Percentiles rank a stretch among this genome's conserved stretches.
Conservation (phyloP, 768 basidiomycete genomes). For the Wakefieldia striispora region DNA sequence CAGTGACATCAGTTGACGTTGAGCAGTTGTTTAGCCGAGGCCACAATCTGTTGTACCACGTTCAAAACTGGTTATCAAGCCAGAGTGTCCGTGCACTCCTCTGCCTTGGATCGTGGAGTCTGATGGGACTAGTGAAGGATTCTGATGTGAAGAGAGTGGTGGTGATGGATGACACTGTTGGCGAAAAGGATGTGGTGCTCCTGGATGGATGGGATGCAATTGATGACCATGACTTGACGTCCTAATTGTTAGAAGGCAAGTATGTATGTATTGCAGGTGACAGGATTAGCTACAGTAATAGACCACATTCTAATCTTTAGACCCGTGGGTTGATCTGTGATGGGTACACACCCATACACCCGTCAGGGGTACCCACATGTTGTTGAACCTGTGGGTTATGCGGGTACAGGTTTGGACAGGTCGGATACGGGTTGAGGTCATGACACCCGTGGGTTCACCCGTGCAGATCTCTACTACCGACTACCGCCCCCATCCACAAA, state of each 20-base stretch:
- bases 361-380: neutral
- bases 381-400: neutral
- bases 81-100: slow-evolving; percentile 28
- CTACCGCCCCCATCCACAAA: too few relatives aligned
- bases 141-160: neutral
- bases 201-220: slow-evolving; percentile 22
- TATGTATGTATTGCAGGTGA: too few relatives aligned
- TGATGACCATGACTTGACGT: neutral
- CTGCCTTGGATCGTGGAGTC: slow-evolving; percentile 36
- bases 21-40: slow-evolving; percentile 30
- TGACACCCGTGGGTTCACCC: slow-evolving; percentile 1
- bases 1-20: slow-evolving; percentile 34
- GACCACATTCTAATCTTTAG: neutral
- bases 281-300: too few relatives aligned
- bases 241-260: too few relatives aligned
- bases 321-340: slow-evolving; percentile 1
- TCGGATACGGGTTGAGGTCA: neutral
- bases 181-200: slow-evolving; percentile 14
- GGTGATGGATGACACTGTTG: neutral
- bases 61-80: slow-evolving; percentile 23
- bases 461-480: slow-evolving; percentile 8
- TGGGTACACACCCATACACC: neutral
- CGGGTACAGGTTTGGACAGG: too few relatives aligned
- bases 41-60: slow-evolving; percentile 25
- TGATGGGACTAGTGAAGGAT: slow-evolving; percentile 20